Base-by-base conservation (phyloP, 106 monocot genomes). In the Ottelia alismoides region DNA sequence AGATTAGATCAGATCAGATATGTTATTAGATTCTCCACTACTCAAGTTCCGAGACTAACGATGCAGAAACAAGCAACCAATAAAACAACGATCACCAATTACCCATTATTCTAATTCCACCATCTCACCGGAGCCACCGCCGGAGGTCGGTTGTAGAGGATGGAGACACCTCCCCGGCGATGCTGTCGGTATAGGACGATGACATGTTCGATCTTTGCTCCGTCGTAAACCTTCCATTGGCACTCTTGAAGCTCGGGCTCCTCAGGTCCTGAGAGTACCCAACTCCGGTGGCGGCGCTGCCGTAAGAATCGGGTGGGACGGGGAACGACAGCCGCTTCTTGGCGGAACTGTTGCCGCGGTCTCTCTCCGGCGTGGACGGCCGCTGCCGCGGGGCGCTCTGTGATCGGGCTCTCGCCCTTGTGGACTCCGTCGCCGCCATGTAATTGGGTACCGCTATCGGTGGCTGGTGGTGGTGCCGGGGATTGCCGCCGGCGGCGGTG, bases 381-480 rank as follows among this genome's bases (percentile, higher is more conserved):
- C 87, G 56, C 60, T 88, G 87, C 56, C 82, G 61, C 20, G 87
- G 87, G 30, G 87, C 82, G 35, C 87, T 88, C 62, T 82, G 82
- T n/a, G 87, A 79, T 31, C 87, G 53, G n/a, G 73, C 11, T 25
- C 82, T 56, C 22, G 87, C 87, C 55, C 78, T 78, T 1, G 87
- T 78, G 1, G 87, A 88, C 73, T 88, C 87, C 44, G 87, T 88
- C 27, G 87, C 78, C 14, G 72, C 72, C 87, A 88, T 88, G 72
- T 88, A 88, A 55, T 78, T 88, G 11, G 87, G 87, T 56, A 76
- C 31, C n/a, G 54, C 24, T 50, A n/a, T n/a, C n/a, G n/a, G n/a
- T n/a, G n/a, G n/a, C n/a, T n/a, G n/a, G n/a, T n/a, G n/a, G n/a
- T n/a, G n/a, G n/a, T n/a, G n/a, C n/a, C n/a, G n/a, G n/a, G n/a